Evolutionary conservation across 2,329 filamentous ascomycete genomes (phyloP), one percentile per base, ranked within the genome.

Genomic region (Fusarium irregulare): DNA sequence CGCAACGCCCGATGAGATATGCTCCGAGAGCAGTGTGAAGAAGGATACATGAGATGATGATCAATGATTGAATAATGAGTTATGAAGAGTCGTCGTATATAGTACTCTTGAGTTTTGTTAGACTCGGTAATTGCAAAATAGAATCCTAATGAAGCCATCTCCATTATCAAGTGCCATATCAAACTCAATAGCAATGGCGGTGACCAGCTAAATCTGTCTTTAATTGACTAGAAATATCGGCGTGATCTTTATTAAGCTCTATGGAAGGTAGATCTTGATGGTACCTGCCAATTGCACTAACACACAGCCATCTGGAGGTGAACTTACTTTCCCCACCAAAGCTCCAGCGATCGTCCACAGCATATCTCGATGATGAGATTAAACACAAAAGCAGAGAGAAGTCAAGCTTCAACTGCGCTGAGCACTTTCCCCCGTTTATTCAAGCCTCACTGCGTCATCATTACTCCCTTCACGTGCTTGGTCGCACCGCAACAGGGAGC

Each of bases 391-490:
- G 23, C 11, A 57, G 30, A 64, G 66, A 48, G 37, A 13, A 53
- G 47, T 34, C 47, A 63, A 50, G 51, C 56, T 64, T 37, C 25
- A 18, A 14, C 28, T 32, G 21, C 34, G 34, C 34, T 32, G 32
- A 65, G 54, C 57, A 18, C 47, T 56, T 47, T 40, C 57, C 56
- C 57, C 55, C 44, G 32, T 57, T 56, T 62, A 46, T 46, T 53
- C 61, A 65, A 65, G 64, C 58, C 68, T 60, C 62, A 27, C 61
- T 69, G 71, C 73, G 74, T 76, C 74, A 76, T 76, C 69, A 72
- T 68, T 73, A 68, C 65, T 62, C 44, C 25, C 62, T 66, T 65
- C 73, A 73, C 74, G 67, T 71, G 68, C 46, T 48, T 59, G 42
- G 66, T 66, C 59, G 66, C 61, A 47, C 65, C 63, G 68, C 64